Conservation (phyloP, 139 green algal genomes). For the Chlamydomonas incerta region DNA sequence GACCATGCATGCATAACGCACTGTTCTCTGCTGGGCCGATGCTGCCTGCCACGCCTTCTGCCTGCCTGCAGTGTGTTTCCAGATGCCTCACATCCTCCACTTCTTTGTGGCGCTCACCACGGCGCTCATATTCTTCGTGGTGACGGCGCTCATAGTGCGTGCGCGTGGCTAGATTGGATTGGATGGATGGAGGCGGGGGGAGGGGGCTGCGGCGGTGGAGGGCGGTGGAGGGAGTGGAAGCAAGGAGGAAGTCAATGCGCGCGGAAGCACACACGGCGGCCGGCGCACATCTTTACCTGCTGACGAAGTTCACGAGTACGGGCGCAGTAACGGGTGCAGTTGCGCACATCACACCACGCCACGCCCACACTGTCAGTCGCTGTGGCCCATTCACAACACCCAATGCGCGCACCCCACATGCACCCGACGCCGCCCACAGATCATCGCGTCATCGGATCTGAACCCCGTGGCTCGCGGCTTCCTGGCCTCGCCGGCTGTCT, state of each 20-base stretch:
- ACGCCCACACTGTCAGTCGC: too few relatives aligned
- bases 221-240: too few relatives aligned
- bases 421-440: not conserved
- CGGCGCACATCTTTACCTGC: too few relatives aligned
- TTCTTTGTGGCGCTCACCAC: not conserved
- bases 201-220: too few relatives aligned
- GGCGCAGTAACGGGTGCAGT: too few relatives aligned
- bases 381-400: too few relatives aligned
- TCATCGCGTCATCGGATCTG: not conserved
- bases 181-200: too few relatives aligned
- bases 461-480: not conserved
- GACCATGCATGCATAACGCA: not conserved
- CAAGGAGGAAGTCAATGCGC: too few relatives aligned
- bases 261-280: too few relatives aligned
- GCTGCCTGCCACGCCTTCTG: not conserved
- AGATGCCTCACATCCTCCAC: conserved; percentile 17
- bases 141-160: not conserved
- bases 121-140: not conserved
- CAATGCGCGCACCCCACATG: not conserved
- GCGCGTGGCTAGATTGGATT: too few relatives aligned
- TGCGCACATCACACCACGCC: too few relatives aligned
- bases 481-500: not conserved
- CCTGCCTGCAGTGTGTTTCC: not conserved
- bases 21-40: not conserved
- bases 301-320: too few relatives aligned